Evolutionary conservation across 306 rosid genomes (phyloP).

Genomic region (Prunus padus): DNA sequence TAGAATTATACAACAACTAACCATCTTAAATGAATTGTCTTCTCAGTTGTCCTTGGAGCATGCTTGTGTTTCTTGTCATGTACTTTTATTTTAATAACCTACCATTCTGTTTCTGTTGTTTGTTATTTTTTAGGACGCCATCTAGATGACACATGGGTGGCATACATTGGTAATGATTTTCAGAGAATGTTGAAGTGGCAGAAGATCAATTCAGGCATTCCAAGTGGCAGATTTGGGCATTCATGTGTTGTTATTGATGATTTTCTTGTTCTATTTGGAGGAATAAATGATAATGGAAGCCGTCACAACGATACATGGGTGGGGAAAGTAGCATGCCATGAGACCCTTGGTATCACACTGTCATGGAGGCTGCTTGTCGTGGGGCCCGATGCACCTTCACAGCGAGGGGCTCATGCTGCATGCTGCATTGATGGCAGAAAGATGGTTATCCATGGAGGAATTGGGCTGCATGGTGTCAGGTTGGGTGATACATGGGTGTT

Average conservation of each 20-base stretch:
- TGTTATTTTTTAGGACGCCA: constrained; percentile 64
- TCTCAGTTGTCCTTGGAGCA: background rate
- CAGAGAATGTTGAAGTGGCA: constrained; percentile 63
- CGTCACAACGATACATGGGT: constrained; percentile 95
- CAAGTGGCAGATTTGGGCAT: constrained; percentile 97
- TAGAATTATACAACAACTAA: background rate
- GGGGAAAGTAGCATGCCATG: constrained; percentile 55
- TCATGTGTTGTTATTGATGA: constrained; percentile 63
- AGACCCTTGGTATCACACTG: constrained; percentile 46
- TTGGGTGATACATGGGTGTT: constrained; percentile 85
- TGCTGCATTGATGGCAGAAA: constrained; percentile 60
- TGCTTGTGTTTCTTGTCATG: constrained; percentile 10
- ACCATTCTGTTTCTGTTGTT: constrained; percentile 15
- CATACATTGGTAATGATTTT: constrained; percentile 57
- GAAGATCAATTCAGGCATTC: constrained; percentile 67
- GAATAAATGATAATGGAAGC: constrained; percentile 81
- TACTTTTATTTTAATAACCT: constrained; percentile 6
- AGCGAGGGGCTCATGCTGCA: constrained; percentile 87
- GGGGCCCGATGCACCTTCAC: constrained; percentile 58
- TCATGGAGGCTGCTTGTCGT: constrained; percentile 75
- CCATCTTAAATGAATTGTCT: background rate
- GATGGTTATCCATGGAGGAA: constrained; percentile 92
- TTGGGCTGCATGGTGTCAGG: constrained; percentile 65
- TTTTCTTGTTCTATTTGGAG: constrained; percentile 81
- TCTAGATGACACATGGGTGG: constrained; percentile 94